Base-by-base conservation (phyloP, 176 grass and related monocot genomes). In the Tillandsia fasciculata region DNA sequence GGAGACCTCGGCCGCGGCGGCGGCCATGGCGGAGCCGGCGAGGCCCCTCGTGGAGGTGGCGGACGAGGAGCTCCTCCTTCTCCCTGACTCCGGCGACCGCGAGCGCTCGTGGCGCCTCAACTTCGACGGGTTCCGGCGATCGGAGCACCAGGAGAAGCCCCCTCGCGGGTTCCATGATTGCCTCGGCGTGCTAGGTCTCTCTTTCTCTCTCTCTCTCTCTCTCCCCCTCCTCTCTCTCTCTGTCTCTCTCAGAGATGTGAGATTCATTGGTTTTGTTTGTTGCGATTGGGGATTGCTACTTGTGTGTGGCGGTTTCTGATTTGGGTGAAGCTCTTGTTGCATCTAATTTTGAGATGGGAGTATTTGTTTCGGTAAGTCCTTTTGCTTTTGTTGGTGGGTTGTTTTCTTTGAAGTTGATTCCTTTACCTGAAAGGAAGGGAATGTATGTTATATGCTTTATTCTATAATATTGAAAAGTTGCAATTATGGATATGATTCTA, bases 61-160 rank as follows among this genome's bases (percentile, higher is more conserved):
- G 49, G 85, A 75, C 11, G 79, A 74, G n/a, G 91, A 84, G 69
- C 80, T 91, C 17, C 82, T 91, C 53, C 49, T 86, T 26, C 85
- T 87, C 22, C 12, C 50, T 10, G 58, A 76, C 59, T 49, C 50
- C 63, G 75, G 48, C 27, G n/a, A 64, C 1, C 63, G 63, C 63
- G 80, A 86, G 61, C 65, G 12, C 13, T 81, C 82, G 22, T 96
- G 87, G 84, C 73, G 82, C 51, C 77, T 96, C 83, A 96, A 86
- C 61, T 83, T 96, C 65, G 74, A 85, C 47, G 65, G 65, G 1
- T 81, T 91, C 77, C 72, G 72, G 6, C 83, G 61, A 29, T 49
- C 81, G 50, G 83, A 82, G 48, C 52, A 61, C 48, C 72, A 80
- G 82, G 80, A 86, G 53, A 81, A 64, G 27, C 80, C 79, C 15